Conservation (phyloP, 768 basidiomycete genomes). For the Phaffia tasmanica region DNA sequence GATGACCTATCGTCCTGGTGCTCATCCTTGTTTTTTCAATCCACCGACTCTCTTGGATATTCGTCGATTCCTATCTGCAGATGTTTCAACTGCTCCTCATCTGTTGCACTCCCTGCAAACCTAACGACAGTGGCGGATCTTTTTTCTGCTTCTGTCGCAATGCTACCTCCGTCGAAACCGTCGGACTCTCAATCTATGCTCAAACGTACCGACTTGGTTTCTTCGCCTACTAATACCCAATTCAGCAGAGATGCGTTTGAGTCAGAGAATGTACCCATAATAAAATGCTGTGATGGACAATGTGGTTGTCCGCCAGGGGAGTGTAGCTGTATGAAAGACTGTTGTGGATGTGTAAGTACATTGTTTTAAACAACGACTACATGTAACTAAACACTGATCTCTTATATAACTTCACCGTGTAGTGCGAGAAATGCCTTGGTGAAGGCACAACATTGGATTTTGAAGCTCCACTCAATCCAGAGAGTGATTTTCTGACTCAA, state of each 20-base stretch:
- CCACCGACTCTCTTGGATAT: too few relatives aligned
- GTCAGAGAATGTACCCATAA: constrained; percentile 4
- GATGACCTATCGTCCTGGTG: not conserved
- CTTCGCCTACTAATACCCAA: too few relatives aligned
- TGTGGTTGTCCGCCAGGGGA: constrained; percentile 36
- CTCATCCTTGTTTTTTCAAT: constrained; percentile 21
- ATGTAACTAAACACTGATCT: not conserved
- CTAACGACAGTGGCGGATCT: constrained; percentile 31
- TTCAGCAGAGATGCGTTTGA: constrained; percentile 20
- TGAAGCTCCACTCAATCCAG: too few relatives aligned
- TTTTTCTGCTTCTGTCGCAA: constrained; percentile 31
- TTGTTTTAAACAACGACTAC: not conserved
- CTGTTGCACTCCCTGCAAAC: constrained; percentile 32
- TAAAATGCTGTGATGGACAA: constrained; percentile 9
- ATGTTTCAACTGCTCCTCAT: constrained; percentile 32
- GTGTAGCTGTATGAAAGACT: constrained; percentile 36
- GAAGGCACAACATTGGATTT: not conserved
- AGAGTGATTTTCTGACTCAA: too few relatives aligned
- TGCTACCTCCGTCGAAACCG: constrained; percentile 29
- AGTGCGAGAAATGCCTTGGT: constrained; percentile 15
- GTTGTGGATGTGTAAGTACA: constrained; percentile 33
- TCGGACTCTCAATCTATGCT: not conserved
- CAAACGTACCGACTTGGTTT: not conserved
- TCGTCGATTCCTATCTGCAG: constrained; percentile 1
- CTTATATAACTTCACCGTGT: not conserved